Conservation (phyloP, 2,329 filamentous ascomycete genomes). For the Hymenoscyphus occultus region DNA sequence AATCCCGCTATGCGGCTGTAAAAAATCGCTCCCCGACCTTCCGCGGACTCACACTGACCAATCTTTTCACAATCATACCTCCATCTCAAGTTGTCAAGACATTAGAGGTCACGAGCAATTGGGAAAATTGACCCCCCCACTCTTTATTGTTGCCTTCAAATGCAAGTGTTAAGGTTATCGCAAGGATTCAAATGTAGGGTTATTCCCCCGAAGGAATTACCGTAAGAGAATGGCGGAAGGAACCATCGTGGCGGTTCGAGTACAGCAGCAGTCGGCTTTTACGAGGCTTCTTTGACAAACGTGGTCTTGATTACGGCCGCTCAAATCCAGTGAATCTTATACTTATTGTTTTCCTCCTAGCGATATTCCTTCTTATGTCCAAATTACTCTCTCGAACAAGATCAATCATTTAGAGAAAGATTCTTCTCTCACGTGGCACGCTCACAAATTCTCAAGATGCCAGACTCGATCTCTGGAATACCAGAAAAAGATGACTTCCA, state of each 20-base stretch:
- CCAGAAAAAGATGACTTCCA: conserved; percentile 41
- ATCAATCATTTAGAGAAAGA: background rate
- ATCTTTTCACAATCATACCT: background rate
- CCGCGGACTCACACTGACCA: background rate
- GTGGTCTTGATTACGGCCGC: background rate
- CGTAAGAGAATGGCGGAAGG: background rate
- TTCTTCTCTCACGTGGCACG: background rate
- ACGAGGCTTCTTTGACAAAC: background rate
- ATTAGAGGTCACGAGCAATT: background rate
- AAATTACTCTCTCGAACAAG: background rate
- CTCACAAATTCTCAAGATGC: background rate
- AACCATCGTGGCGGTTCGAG: background rate
- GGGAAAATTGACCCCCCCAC: background rate
- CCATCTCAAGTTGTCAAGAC: background rate
- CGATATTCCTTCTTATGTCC: background rate
- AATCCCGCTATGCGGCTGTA: background rate
- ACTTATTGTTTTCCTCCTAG: background rate
- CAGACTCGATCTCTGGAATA: background rate
- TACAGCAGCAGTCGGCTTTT: background rate
- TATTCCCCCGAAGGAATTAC: background rate
- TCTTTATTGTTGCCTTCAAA: background rate
- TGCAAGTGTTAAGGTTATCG: background rate
- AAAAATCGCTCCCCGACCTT: background rate
- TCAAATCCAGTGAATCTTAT: background rate
- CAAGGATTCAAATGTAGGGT: background rate